These are phyloP conservation scores for Neurospora sp. DNA, from an alignment of 495 filamentous ascomycete species.

Conservation along the genomic window DNA sequence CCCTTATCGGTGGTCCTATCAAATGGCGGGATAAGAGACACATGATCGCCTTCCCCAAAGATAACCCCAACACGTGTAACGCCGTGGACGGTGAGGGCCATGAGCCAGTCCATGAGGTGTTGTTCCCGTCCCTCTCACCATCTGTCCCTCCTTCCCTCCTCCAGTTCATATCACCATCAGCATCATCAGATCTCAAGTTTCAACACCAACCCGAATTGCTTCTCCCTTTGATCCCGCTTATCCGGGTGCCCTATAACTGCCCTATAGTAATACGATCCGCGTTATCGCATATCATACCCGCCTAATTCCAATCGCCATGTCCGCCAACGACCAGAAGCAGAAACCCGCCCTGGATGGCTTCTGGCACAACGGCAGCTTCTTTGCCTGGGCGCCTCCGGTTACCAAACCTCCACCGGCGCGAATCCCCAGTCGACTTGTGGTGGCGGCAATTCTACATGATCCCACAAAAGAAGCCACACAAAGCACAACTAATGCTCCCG, in stretches of 20 bases:
- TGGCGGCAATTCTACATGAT: background rate
- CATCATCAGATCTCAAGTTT: background rate
- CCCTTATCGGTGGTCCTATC: background rate
- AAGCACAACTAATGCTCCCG: background rate
- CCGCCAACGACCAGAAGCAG: background rate
- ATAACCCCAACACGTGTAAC: background rate
- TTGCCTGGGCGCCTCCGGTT: background rate
- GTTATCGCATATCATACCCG: background rate
- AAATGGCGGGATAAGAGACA: background rate
- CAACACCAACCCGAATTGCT: background rate
- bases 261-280: background rate
- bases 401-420: background rate
- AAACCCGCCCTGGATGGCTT: background rate
- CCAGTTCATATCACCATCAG: background rate
- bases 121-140: background rate
- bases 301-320: background rate
- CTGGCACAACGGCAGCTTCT: background rate
- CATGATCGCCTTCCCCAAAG: background rate
- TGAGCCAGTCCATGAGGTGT: background rate
- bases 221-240: background rate
- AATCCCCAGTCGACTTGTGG: background rate
- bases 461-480: background rate
- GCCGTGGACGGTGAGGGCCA: background rate
- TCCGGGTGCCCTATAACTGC: background rate
- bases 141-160: background rate